Base-by-base conservation (phyloP, 768 basidiomycete species). In the Gloeostereum incarnatum region DNA sequence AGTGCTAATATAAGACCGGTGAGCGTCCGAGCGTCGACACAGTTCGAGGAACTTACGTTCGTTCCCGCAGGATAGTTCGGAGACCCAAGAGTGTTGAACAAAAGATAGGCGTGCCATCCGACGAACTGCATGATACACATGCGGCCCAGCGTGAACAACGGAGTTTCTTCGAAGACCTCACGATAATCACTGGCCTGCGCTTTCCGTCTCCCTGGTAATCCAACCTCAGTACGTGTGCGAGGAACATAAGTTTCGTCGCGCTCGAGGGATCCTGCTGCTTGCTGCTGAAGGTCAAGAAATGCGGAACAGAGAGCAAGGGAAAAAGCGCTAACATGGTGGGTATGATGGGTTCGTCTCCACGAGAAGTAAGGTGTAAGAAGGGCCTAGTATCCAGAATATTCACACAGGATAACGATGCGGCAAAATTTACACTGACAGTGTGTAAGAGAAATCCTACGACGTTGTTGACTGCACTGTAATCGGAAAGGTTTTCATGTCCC, bases 161-260 rank as follows among this genome's bases (percentile, higher is more conserved):
- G 71, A 1, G 71, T 71, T 49, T 74, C 71, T 41, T 71, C 71
- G 39, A 74, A 72, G 14, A 67, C 54, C 34, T 74, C 69, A 3
- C 56, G 51, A 46, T 73, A 74, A 48, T 71, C 67, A 9, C 57
- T 46, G 24, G 51, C 57, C 1, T 59, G 63, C 2, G 64, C 63
- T 18, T 48, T 50, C 34, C 53, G 53, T 44, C 62, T 57, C 4
- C 58, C 48, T 0, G 71, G 70, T 4, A 73, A 53, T 19, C 58
- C 56, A 42, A 55, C 67, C 40, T 63, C 58, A 38, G 57, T 58
- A 26, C 60, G 60, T 36, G 58, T 57, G 40, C 67, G 62, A 31
- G 78, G 80, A 4, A 83, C 72, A 41, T 76, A 81, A 46, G 84
- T 85, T 54, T 87, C 81, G 49, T 90, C 85, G 13, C 77, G 62